A percentile compares a stretch with the other conserved stretches of the same genome.
Conservation (phyloP, 768 basidiomycete genomes). For the Pholiota molesta region DNA sequence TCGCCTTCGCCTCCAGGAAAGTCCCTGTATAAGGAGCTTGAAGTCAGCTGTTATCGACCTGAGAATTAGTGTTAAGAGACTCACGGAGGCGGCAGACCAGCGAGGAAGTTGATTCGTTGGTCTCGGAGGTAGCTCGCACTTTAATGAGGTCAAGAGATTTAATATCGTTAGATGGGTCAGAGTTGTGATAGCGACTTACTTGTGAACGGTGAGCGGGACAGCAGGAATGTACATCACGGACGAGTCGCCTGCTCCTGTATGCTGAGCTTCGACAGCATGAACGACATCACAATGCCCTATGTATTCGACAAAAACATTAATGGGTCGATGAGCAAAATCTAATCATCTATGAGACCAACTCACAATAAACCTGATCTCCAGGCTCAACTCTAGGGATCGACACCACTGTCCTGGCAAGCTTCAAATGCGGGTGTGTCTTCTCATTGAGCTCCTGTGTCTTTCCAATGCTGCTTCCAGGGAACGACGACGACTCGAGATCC, state of each 20-base stretch:
- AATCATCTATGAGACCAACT: slow-evolving; percentile 8
- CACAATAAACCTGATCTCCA: slow-evolving; percentile 67
- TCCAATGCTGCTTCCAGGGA: slow-evolving; percentile 58
- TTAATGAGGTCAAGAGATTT: neutral
- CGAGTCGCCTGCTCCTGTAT: slow-evolving; percentile 50
- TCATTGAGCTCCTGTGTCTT: slow-evolving; percentile 59
- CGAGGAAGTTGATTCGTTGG: slow-evolving; percentile 48
- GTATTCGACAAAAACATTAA: neutral
- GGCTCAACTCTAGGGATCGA: slow-evolving; percentile 60
- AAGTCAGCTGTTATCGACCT: neutral
- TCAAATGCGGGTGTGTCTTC: slow-evolving; percentile 64
- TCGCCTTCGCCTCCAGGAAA: slow-evolving; percentile 58
- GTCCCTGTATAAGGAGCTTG: slow-evolving; percentile 35
- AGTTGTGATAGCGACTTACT: slow-evolving; percentile 33
- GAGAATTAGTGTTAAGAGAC: slow-evolving; percentile 15
- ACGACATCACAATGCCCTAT: slow-evolving; percentile 58
- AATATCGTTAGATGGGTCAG: neutral
- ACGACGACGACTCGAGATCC: slow-evolving; percentile 51
- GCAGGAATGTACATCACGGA: slow-evolving; percentile 62
- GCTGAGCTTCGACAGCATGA: slow-evolving; percentile 56
- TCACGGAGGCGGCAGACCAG: slow-evolving; percentile 54
- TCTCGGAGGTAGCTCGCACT: slow-evolving; percentile 53
- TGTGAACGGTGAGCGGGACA: slow-evolving; percentile 50
- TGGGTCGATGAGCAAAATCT: neutral
- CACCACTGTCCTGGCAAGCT: slow-evolving; percentile 56